Percentiles rank a stretch among this genome's conserved stretches.
Conservation (phyloP, 192 early-diverging fungal genomes). For the Coemansia sp. region DNA sequence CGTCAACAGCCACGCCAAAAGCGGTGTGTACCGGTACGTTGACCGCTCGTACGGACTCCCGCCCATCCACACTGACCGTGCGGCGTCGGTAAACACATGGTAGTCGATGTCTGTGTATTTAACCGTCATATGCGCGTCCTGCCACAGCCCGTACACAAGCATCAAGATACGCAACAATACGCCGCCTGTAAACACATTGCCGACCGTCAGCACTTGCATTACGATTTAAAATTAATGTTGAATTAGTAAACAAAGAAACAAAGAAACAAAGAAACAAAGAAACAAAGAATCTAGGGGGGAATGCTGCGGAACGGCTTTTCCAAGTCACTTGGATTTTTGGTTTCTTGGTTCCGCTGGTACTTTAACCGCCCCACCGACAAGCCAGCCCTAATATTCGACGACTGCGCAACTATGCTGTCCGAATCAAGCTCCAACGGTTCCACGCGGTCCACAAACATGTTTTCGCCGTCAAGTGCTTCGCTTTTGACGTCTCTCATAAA, state of each 20-base stretch:
- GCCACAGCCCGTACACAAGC: conserved; percentile 82
- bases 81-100: conserved; percentile 93
- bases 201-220: conserved; percentile 33
- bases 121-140: conserved; percentile 84
- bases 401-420: not conserved
- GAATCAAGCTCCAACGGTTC: not conserved
- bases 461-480: not conserved
- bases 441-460: not conserved
- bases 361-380: not conserved
- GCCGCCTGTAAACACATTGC: conserved; percentile 38
- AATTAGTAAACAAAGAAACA: too few species aligned
- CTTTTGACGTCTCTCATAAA: not conserved
- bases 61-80: conserved; percentile 70
- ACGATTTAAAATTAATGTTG: not conserved
- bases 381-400: not conserved
- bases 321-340: not conserved
- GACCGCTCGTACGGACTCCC: conserved; percentile 83
- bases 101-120: conserved; percentile 99
- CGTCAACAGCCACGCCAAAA: conserved; percentile 86
- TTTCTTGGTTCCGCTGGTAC: not conserved
- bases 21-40: conserved; percentile 97
- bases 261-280: too few species aligned
- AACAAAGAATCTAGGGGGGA: too few species aligned
- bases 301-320: too few species aligned
- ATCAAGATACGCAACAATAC: conserved; percentile 63